Percentiles rank a stretch among this genome's conserved stretches.
Conservation (phyloP, 164 flowering plant species). For the Houttuynia cordata region DNA sequence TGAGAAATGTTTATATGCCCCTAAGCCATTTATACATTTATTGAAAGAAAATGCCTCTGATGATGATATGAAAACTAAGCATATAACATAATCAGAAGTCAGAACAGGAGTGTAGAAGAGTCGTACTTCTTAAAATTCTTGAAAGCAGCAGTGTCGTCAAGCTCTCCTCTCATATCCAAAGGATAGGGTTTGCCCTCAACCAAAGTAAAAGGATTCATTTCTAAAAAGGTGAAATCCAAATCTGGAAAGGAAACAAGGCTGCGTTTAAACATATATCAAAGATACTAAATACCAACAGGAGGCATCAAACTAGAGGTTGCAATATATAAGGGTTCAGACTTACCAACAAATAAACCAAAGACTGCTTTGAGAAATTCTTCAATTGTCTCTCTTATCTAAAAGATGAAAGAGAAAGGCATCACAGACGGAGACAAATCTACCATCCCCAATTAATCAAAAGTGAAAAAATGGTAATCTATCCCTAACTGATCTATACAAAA, state of each 20-base stretch:
- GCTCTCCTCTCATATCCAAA: conserved; percentile 84
- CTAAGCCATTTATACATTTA: neutral
- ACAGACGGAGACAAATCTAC: neutral
- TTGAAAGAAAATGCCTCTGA: neutral
- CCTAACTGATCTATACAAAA: too few species aligned
- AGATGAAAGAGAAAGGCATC: neutral
- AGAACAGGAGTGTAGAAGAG: neutral
- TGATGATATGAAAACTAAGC: neutral
- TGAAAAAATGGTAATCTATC: too few species aligned
- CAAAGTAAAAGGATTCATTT: conserved; percentile 91
- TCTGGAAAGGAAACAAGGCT: conserved; percentile 25
- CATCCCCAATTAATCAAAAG: neutral
- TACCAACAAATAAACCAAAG: conserved; percentile 12
- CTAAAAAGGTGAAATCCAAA: conserved; percentile 80
- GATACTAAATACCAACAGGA: neutral
- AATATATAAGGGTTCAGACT: neutral
- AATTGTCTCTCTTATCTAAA: conserved; percentile 57
- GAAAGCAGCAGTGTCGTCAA: conserved; percentile 93
- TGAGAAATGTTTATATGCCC: neutral
- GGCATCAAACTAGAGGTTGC: neutral
- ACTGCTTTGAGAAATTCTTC: conserved; percentile 70
- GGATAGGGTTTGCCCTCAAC: conserved; percentile 82
- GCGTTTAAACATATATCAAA: neutral
- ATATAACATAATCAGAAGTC: neutral
- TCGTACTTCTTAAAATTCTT: conserved; percentile 81